phyloP scores from a whole-genome alignment of 495 filamentous ascomycete species.

The Neurospora pannonica region DNA sequence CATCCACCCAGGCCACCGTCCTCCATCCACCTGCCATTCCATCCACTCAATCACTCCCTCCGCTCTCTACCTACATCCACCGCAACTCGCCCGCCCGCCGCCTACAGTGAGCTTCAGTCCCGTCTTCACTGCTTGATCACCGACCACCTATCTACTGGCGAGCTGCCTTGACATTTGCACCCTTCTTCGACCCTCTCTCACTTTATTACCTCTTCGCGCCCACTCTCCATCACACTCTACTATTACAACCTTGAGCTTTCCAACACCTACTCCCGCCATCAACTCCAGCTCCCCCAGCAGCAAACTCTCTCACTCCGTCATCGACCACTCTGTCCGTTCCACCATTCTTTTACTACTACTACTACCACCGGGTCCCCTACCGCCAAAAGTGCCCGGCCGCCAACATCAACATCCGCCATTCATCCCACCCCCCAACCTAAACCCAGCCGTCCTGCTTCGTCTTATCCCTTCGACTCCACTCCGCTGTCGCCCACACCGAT shows the following conservation, averaged over 20 bases:
- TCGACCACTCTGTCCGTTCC: neutral
- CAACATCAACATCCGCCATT: neutral
- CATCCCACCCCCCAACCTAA: constrained; percentile 2
- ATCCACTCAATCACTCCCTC: neutral
- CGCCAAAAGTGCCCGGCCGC: neutral
- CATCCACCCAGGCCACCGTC: neutral
- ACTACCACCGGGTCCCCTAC: neutral
- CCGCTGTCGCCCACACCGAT: constrained; percentile 17
- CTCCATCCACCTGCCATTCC: neutral
- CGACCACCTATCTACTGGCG: neutral
- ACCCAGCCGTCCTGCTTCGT: neutral
- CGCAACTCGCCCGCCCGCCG: neutral
- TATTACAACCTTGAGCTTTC: neutral
- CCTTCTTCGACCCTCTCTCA: neutral
- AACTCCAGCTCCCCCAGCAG: neutral
- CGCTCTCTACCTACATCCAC: neutral
- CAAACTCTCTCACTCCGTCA: neutral
- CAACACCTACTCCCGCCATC: neutral
- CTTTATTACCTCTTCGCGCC: neutral
- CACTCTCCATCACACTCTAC: neutral
- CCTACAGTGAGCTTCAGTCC: neutral
- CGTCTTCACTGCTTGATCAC: neutral
- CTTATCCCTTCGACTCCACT: constrained; percentile 17
- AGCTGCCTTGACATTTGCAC: neutral
- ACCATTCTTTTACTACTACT: neutral